phyloP scores from a whole-genome alignment of 352 stramenopile genomes.

The Thalassiosira gravida region DNA sequence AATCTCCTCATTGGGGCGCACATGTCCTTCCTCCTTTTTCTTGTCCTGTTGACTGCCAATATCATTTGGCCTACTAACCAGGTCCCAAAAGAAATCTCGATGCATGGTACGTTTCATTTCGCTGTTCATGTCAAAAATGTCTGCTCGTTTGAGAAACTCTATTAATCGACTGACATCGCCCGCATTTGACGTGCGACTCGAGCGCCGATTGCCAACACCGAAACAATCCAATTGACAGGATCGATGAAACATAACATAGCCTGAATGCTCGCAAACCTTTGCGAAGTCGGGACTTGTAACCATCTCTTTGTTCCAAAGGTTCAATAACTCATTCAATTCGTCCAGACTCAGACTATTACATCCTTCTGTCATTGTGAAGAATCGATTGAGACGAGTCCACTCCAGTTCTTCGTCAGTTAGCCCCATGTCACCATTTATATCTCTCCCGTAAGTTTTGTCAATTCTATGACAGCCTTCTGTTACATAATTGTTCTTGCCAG shows the following conservation, averaged over 20 bases:
- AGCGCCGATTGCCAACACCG: neutral
- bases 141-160: neutral
- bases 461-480: neutral
- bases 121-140: neutral
- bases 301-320: conserved; percentile 21
- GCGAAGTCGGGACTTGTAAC: conserved; percentile 1
- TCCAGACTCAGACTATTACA: conserved; percentile 15
- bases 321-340: conserved; percentile 30
- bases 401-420: conserved; percentile 15
- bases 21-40: neutral
- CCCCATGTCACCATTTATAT: neutral
- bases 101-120: neutral
- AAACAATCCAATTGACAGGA: neutral
- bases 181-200: neutral
- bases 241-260: neutral
- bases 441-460: conserved; percentile 8
- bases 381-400: conserved; percentile 13
- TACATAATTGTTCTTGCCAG: conserved; percentile 13
- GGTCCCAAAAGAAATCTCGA: conserved; percentile 17
- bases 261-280: conserved; percentile 3
- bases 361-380: conserved; percentile 15
- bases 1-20: neutral
- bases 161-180: neutral
- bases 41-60: neutral
- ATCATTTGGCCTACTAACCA: neutral